phyloP scores from a whole-genome alignment of 2,329 filamentous ascomycete species.

The Aspergillus brasiliensis region DNA sequence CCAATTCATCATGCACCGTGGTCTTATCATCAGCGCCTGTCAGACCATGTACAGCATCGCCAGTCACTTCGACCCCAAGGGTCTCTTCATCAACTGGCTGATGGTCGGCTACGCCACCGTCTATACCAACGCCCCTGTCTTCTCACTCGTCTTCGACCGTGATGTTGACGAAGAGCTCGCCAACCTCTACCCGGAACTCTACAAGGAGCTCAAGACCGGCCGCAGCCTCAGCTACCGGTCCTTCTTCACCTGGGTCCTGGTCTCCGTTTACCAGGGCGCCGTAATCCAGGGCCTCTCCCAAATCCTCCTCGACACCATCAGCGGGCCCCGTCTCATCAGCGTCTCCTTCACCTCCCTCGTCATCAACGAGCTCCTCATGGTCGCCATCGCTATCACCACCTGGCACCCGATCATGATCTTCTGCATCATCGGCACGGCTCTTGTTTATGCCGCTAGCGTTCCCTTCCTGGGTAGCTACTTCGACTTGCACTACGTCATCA shows the following conservation, averaged over 20 bases:
- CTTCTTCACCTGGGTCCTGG: constrained; percentile 95
- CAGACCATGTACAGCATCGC: constrained; percentile 98
- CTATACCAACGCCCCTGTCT: constrained; percentile 90
- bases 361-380: constrained; percentile 95
- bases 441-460: constrained; percentile 77
- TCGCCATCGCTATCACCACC: constrained; percentile 92
- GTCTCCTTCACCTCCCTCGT: constrained; percentile 91
- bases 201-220: constrained; percentile 92
- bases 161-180: constrained; percentile 94
- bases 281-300: constrained; percentile 96
- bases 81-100: constrained; percentile 94
- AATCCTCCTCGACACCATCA: constrained; percentile 75
- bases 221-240: constrained; percentile 86
- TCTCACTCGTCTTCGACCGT: constrained; percentile 89
- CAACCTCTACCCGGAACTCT: constrained; percentile 93
- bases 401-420: constrained; percentile 95
- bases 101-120: constrained; percentile 95
- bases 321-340: constrained; percentile 72
- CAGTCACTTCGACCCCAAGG: constrained; percentile 87
- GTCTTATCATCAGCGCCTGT: constrained; percentile 90
- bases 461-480: constrained; percentile 91
- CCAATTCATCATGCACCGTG: constrained; percentile 97
- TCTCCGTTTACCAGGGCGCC: constrained; percentile 91
- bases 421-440: constrained; percentile 77
- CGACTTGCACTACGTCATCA: constrained; percentile 77